Base-by-base conservation (phyloP, 2,329 filamentous ascomycete genomes). In the Raffaelea albimanens region DNA sequence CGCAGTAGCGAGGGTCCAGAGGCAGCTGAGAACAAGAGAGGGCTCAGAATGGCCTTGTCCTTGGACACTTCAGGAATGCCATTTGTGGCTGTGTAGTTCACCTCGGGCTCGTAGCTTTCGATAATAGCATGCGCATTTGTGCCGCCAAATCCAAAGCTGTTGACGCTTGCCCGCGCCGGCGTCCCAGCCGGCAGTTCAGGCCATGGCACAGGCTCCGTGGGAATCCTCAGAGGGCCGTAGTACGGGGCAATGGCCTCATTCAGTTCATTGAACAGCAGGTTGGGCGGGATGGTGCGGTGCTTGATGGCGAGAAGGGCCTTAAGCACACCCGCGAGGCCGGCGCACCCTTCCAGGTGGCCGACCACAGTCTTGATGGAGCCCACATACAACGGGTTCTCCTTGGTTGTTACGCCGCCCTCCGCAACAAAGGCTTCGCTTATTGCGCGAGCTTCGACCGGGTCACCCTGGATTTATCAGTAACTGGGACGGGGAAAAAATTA, bases 61-160 rank as follows among this genome's bases (percentile, higher is more conserved):
- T 21, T 40, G 13, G 19, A 43, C 5, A 29, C 34, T 16, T 7
- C 14, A 10, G 14, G 34, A 5, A 16, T n/a, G n/a, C 18, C 18
- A 16, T 38, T 19, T 7, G 13, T 38, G 34, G 5, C 18, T 5
- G 8, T 16, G 34, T 10, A 38, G 34, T 8, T 16, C 9, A 38
- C 9, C 8, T 16, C 34, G 34, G 22, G 42, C 31, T 46, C 4
- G 45, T 20, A 56, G 56, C 19, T 58, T 53, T 61, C 59, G 7
- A 62, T 47, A 9, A 62, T 53, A 38, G 56, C 56, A 29, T 62
- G 60, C 0, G 52, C 56, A 43, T 63, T 63, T 2, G 59, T 53
- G 1, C 61, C 61, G 4, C 60, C 60, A 34, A 52, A 62, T 3
- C 61, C 60, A 33, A 60, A 61, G 2, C 53, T 57, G 45, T 59